phyloP scores from a whole-genome alignment of 345 rosid species.

The Aegle marmelos region DNA sequence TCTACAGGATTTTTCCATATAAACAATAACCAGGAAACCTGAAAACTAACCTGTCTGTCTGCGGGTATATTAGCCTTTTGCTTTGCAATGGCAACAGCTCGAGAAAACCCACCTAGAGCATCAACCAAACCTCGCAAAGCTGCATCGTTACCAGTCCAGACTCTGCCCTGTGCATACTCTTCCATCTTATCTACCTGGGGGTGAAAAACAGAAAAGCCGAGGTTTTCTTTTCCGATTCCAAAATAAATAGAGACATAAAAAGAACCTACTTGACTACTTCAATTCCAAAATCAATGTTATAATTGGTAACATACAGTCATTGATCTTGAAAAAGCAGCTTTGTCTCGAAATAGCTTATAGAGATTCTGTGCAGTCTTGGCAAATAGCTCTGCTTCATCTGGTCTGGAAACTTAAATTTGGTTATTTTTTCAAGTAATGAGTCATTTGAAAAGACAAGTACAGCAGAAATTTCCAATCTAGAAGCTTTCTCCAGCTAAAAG shows the following conservation, averaged over 20 bases:
- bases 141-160: conserved; percentile 94
- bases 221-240: not conserved
- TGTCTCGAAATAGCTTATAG: conserved; percentile 75
- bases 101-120: conserved; percentile 83
- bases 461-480: not conserved
- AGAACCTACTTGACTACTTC: not conserved
- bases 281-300: not conserved
- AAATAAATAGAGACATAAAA: not conserved
- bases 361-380: conserved; percentile 77
- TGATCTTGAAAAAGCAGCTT: conserved; percentile 88
- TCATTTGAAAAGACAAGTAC: not conserved
- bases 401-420: conserved; percentile 41
- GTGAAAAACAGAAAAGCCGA: not conserved
- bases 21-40: not conserved
- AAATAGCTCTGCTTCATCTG: conserved; percentile 91
- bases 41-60: conserved; percentile 43
- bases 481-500: not conserved
- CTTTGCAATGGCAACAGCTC: conserved; percentile 88
- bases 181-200: conserved; percentile 82
- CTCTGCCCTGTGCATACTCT: conserved; percentile 96
- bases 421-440: conserved; percentile 3
- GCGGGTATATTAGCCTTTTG: conserved; percentile 73
- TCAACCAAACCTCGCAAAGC: conserved; percentile 78
- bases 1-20: not conserved
- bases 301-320: conserved; percentile 57